phyloP scores from a whole-genome alignment of 75 land plant genomes.

The Pinus albicaulis region DNA sequence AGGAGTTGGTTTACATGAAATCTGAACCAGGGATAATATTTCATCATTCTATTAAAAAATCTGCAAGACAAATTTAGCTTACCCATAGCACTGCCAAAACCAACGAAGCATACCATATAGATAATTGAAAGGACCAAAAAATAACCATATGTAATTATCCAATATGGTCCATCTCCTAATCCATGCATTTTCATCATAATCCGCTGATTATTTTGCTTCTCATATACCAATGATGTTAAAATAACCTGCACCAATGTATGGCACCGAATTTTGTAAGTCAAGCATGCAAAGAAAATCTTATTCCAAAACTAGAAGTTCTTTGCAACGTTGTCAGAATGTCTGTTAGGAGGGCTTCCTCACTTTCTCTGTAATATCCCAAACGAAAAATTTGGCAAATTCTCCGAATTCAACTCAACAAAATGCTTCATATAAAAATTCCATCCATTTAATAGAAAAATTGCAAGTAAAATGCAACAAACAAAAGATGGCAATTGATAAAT shows the following conservation, averaged over 20 bases:
- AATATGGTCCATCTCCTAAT: constrained; percentile 93
- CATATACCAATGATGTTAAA: constrained; percentile 80
- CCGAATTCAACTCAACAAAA: no score
- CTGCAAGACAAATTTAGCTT: no score
- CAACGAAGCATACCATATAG: constrained; percentile 74
- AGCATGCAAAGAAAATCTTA: neutral
- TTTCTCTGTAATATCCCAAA: neutral
- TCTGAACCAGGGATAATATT: no score
- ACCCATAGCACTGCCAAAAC: constrained; percentile 71
- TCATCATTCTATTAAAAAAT: no score
- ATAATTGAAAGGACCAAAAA: constrained; percentile 61
- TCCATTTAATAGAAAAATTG: no score
- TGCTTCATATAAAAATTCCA: no score
- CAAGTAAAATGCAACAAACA: no score
- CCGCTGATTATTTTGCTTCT: constrained; percentile 77
- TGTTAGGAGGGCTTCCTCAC: neutral
- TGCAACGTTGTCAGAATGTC: neutral
- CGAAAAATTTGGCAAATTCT: no score
- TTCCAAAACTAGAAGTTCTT: neutral
- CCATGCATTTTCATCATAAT: constrained; percentile 99
- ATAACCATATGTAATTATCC: constrained; percentile 90
- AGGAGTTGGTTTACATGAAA: no score
- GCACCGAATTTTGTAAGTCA: neutral
- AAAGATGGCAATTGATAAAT: no score
- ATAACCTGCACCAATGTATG: constrained; percentile 56